phyloP scores from a whole-genome alignment of 441 rosid genomes.

The Kokia cookei region DNA sequence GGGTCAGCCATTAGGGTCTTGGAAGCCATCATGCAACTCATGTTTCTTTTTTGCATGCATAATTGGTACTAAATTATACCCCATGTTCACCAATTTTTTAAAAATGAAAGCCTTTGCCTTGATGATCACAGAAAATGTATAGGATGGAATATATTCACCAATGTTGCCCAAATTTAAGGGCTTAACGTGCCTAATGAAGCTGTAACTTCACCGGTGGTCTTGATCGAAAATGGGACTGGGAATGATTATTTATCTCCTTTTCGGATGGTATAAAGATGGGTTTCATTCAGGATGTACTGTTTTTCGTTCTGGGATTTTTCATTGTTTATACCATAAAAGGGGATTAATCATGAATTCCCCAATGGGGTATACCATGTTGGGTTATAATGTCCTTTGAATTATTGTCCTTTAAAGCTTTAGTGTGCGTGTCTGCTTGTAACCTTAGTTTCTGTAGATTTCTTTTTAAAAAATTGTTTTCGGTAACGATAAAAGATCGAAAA shows the following conservation, averaged over 20 bases:
- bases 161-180: slow-evolving; percentile 15
- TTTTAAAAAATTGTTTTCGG: not conserved
- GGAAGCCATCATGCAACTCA: no score
- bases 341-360: not conserved
- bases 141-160: slow-evolving; percentile 55
- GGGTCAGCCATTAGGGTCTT: no score
- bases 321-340: not conserved
- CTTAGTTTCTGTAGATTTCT: not conserved
- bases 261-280: not conserved
- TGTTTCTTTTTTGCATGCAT: slow-evolving; percentile 14
- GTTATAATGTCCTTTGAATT: not conserved
- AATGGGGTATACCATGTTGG: not conserved
- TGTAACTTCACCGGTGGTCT: no score
- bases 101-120: not conserved
- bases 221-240: no score
- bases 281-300: not conserved
- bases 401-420: not conserved
- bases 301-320: not conserved
- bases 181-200: slow-evolving; percentile 17
- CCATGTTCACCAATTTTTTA: not conserved
- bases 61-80: not conserved
- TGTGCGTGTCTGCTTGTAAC: not conserved
- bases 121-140: not conserved
- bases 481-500: not conserved
- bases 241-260: not conserved